phyloP scores from a whole-genome alignment of 2,329 filamentous ascomycete genomes.

The Phialocephala sp. region DNA sequence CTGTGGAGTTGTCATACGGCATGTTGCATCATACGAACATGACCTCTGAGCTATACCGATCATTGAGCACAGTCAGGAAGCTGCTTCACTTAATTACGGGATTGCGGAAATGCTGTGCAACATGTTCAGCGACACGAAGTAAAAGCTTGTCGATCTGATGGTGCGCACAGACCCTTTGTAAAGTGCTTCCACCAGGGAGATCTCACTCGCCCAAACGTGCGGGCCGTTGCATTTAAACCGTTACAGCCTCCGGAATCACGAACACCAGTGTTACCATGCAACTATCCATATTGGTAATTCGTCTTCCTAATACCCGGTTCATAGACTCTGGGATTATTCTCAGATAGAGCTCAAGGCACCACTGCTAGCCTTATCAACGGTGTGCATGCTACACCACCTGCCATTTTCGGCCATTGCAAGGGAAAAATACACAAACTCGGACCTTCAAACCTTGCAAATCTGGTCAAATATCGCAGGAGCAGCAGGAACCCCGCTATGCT shows the following conservation, averaged over 20 bases:
- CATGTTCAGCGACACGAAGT: no score
- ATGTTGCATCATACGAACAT: not conserved
- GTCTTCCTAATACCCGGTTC: not conserved
- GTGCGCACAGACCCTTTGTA: not conserved
- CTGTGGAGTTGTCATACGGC: not conserved
- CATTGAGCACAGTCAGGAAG: not conserved
- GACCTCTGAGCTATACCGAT: not conserved
- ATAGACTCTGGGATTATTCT: not conserved
- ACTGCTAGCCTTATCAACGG: not conserved
- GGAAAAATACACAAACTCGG: not conserved
- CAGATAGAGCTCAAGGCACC: not conserved
- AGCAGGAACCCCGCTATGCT: not conserved
- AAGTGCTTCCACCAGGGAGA: no score
- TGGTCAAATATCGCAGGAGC: not conserved
- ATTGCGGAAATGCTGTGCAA: no score
- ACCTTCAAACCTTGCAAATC: not conserved
- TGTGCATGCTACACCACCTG: not conserved
- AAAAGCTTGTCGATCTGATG: no score
- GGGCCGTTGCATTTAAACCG: not conserved
- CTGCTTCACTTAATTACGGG: not conserved
- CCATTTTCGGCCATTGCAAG: not conserved
- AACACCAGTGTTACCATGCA: no score
- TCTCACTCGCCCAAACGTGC: not conserved
- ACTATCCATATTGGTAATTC: constrained; percentile 1
- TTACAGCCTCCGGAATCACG: not conserved